Evolutionary conservation across 164 flowering plant species (phyloP).

Genomic region (Liquidambar formosana): DNA sequence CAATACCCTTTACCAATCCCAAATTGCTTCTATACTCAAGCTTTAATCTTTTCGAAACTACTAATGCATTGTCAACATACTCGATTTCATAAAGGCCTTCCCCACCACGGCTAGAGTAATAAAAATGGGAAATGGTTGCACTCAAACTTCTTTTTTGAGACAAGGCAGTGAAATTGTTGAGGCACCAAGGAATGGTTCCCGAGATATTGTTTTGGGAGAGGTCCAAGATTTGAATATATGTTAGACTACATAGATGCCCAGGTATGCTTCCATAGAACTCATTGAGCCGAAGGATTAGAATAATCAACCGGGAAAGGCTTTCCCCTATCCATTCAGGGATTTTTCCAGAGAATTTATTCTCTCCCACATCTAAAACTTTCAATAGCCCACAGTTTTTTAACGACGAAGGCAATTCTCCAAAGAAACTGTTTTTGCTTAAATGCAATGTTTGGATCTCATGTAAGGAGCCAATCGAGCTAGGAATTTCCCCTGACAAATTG

Average conservation of each 20-base stretch:
- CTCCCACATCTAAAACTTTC: conserved; percentile 5
- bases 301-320: neutral
- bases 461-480: conserved; percentile 14
- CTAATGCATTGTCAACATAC: neutral
- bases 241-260: conserved; percentile 11
- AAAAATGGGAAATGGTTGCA: neutral
- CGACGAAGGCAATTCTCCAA: conserved; percentile 17
- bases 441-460: neutral
- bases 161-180: conserved; percentile 24
- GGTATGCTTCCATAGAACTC: conserved; percentile 24
- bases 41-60: conserved; percentile 19
- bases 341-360: conserved; percentile 9
- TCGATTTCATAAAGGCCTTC: no score
- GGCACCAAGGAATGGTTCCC: conserved; percentile 28
- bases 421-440: conserved; percentile 15
- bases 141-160: neutral
- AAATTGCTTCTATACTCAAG: neutral
- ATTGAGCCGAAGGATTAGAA: conserved; percentile 18
- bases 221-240: conserved; percentile 21
- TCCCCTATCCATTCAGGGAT: conserved; percentile 24
- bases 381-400: neutral
- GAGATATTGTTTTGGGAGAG: conserved; percentile 25
- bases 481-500: conserved; percentile 16
- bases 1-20: conserved; percentile 14
- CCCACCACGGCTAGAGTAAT: neutral